Evolutionary conservation across 73 alveolate species (phyloP).

Genomic region (Tetrahymena malaccensis): DNA sequence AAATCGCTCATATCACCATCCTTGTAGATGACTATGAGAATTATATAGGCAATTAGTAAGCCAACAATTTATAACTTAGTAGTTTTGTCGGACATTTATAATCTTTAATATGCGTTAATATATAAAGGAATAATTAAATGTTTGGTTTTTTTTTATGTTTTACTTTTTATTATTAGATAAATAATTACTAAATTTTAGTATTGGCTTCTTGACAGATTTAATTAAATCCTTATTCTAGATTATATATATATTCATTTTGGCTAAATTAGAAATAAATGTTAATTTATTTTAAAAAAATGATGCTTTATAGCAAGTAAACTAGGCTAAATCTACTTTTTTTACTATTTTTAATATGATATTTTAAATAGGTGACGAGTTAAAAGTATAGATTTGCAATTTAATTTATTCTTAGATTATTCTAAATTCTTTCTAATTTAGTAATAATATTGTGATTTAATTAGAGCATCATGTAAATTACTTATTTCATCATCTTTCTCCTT

Average conservation of each 20-base stretch:
- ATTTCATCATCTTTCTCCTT: background rate
- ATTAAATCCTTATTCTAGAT: background rate
- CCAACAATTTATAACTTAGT: background rate
- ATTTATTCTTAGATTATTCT: background rate
- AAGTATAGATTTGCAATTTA: background rate
- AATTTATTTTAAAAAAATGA: background rate
- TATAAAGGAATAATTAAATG: background rate
- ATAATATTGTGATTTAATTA: background rate
- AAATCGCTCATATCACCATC: background rate
- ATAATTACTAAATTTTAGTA: background rate
- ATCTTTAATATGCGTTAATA: background rate
- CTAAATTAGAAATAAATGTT: background rate
- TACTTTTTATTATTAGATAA: background rate
- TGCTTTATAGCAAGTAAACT: background rate
- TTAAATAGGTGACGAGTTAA: background rate
- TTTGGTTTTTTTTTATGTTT: background rate
- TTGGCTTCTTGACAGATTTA: background rate
- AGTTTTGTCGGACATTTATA: background rate
- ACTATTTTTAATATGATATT: background rate
- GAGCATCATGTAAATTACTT: background rate
- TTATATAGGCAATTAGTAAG: background rate
- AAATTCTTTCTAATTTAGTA: background rate
- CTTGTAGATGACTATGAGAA: background rate
- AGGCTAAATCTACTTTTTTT: background rate
- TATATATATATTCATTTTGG: background rate